A percentile compares a stretch with the other conserved stretches of the same genome.
These are phyloP conservation scores for Penicillium lagena DNA, from an alignment of 495 filamentous ascomycete species.

Conservation along the genomic window DNA sequence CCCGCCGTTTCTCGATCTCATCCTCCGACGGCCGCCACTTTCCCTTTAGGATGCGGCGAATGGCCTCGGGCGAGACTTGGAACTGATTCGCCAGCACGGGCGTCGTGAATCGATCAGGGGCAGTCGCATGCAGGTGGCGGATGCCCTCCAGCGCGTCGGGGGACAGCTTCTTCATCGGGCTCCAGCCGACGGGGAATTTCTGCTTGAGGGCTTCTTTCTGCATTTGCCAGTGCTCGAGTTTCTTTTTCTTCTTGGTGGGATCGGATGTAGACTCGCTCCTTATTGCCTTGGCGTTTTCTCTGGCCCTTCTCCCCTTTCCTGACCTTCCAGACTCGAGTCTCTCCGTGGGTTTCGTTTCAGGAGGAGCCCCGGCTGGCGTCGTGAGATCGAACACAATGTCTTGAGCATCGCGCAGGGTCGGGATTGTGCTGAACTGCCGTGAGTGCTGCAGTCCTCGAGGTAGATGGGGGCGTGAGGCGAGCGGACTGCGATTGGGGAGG, in stretches of 20 bases:
- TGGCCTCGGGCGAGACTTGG: slow-evolving; percentile 76
- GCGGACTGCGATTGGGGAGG: neutral
- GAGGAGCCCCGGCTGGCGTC: neutral
- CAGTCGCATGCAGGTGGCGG: slow-evolving; percentile 64
- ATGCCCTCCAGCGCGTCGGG: slow-evolving; percentile 88
- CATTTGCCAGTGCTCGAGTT: slow-evolving; percentile 57
- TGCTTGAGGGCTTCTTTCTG: slow-evolving; percentile 61
- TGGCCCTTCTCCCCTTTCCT: neutral
- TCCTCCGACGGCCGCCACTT: slow-evolving; percentile 70
- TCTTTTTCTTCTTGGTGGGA: slow-evolving; percentile 14
- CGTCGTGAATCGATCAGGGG: slow-evolving; percentile 71
- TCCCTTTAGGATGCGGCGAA: slow-evolving; percentile 76
- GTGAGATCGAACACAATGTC: neutral
- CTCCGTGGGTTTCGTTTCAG: neutral
- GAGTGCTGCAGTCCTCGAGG: neutral
- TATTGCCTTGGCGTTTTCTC: slow-evolving; percentile 1
- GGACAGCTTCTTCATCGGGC: slow-evolving; percentile 76
- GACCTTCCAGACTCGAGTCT: neutral
- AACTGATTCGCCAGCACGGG: slow-evolving; percentile 70
- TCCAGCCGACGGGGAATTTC: slow-evolving; percentile 76
- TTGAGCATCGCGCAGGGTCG: neutral
- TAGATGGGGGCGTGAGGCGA: slow-evolving; percentile 1
- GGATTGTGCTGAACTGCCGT: slow-evolving; percentile 9
- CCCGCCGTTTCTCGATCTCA: slow-evolving; percentile 52
- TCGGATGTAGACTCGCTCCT: too few relatives aligned